phyloP scores from a whole-genome alignment of 495 filamentous ascomycete species.

The Bacidia gigantensis region DNA sequence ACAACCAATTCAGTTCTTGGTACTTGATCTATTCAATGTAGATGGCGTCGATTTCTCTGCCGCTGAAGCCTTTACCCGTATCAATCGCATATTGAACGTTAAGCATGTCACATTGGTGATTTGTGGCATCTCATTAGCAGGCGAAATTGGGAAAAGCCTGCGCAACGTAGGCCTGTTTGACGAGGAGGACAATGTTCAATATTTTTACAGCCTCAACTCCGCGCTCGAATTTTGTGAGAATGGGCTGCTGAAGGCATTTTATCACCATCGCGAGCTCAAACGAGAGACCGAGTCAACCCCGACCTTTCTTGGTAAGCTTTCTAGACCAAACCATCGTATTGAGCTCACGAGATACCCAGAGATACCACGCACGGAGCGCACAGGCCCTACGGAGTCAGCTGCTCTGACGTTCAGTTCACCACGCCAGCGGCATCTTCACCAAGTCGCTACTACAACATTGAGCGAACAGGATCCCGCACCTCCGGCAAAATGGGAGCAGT shows the following conservation, averaged over 20 bases:
- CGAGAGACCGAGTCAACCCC: conserved; percentile 11
- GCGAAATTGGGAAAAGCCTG: conserved; percentile 61
- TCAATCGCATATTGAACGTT: conserved; percentile 63
- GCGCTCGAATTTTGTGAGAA: conserved; percentile 93
- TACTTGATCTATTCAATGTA: conserved; percentile 82
- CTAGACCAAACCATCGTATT: background rate
- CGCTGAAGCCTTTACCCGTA: conserved; percentile 82
- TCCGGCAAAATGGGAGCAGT: conserved; percentile 57
- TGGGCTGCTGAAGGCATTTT: conserved; percentile 77
- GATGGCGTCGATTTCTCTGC: conserved; percentile 92
- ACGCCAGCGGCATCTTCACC: conserved; percentile 58
- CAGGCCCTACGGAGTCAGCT: conserved; percentile 8
- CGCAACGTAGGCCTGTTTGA: conserved; percentile 68
- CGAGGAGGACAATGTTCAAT: conserved; percentile 48
- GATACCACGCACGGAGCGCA: conserved; percentile 14
- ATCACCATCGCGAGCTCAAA: conserved; percentile 31
- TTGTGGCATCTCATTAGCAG: conserved; percentile 60
- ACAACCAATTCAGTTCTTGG: conserved; percentile 72
- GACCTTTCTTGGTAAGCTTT: conserved; percentile 10
- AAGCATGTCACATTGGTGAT: conserved; percentile 67
- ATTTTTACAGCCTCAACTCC: conserved; percentile 82
- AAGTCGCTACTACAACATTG: conserved; percentile 61
- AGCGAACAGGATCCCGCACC: conserved; percentile 40
- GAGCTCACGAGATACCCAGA: conserved; percentile 9
- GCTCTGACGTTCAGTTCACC: conserved; percentile 60